Evolutionary conservation across 148 eudicot genomes (phyloP).

Genomic region (Oxyria digyna): DNA sequence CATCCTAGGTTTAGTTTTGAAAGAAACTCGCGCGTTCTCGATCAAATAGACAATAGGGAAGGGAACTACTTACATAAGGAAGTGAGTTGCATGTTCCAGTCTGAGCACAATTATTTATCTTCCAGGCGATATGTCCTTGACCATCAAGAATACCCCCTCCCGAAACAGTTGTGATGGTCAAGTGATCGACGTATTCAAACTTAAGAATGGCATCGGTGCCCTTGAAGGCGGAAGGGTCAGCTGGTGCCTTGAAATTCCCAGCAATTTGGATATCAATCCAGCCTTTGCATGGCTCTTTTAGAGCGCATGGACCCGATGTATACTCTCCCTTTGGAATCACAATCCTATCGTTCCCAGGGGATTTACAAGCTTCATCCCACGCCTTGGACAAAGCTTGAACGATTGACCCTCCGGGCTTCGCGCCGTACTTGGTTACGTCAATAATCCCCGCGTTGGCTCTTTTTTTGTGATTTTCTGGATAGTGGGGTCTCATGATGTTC

Average conservation of each 20-base stretch:
- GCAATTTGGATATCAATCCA: conserved; percentile 19
- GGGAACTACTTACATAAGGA: conserved; percentile 63
- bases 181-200: conserved; percentile 15
- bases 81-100: conserved; percentile 20
- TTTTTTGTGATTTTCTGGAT: too few relatives aligned
- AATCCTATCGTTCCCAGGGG: conserved; percentile 8
- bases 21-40: too few relatives aligned
- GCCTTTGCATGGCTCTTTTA: conserved; percentile 54
- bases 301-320: conserved; percentile 8
- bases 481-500: too few relatives aligned
- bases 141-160: conserved; percentile 45
- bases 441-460: background rate
- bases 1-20: too few relatives aligned
- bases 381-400: background rate
- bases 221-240: conserved; percentile 15
- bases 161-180: conserved; percentile 25
- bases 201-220: conserved; percentile 31
- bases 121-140: conserved; percentile 44
- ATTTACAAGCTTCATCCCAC: background rate
- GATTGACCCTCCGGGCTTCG: background rate
- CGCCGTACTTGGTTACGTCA: background rate
- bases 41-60: too few relatives aligned
- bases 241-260: conserved; percentile 50
- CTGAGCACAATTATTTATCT: conserved; percentile 17
- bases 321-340: conserved; percentile 38